A percentile compares a stretch with the other conserved stretches of the same genome.
Conservation (phyloP, 108 stramenopile species). For the Pseudonitzschia pungens region DNA sequence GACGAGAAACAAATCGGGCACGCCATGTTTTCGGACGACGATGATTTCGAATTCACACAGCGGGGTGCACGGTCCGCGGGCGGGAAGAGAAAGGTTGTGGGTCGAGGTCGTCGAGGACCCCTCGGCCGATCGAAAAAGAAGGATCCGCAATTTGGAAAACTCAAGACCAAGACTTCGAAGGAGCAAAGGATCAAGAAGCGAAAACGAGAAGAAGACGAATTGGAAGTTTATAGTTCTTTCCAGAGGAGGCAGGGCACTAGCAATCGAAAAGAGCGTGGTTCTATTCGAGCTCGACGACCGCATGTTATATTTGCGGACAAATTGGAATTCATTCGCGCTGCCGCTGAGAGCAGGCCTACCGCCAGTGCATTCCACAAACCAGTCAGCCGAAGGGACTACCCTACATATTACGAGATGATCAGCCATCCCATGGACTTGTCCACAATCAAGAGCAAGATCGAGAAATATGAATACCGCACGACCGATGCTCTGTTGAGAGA, state of each 20-base stretch:
- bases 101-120: conserved; percentile 23
- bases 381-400: conserved; percentile 51
- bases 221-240: conserved; percentile 59
- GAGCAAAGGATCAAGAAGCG: conserved; percentile 74
- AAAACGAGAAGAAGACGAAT: conserved; percentile 68
- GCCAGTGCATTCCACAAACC: conserved; percentile 71
- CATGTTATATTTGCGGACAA: conserved; percentile 81
- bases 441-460: conserved; percentile 78
- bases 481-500: conserved; percentile 67
- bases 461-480: conserved; percentile 80
- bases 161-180: conserved; percentile 40
- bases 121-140: conserved; percentile 19
- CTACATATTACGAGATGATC: conserved; percentile 81
- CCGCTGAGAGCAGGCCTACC: conserved; percentile 62
- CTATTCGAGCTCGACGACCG: conserved; percentile 75
- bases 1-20: conserved; percentile 71
- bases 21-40: conserved; percentile 86
- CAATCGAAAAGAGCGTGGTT: conserved; percentile 80
- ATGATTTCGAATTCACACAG: conserved; percentile 54
- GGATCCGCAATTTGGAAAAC: conserved; percentile 49
- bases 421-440: conserved; percentile 78
- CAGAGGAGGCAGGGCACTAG: conserved; percentile 63
- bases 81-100: conserved; percentile 18
- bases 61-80: conserved; percentile 23
- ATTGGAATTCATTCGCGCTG: conserved; percentile 68